phyloP scores from a whole-genome alignment of 169 alveolate species.

The Eimeria nieschulzi region DNA sequence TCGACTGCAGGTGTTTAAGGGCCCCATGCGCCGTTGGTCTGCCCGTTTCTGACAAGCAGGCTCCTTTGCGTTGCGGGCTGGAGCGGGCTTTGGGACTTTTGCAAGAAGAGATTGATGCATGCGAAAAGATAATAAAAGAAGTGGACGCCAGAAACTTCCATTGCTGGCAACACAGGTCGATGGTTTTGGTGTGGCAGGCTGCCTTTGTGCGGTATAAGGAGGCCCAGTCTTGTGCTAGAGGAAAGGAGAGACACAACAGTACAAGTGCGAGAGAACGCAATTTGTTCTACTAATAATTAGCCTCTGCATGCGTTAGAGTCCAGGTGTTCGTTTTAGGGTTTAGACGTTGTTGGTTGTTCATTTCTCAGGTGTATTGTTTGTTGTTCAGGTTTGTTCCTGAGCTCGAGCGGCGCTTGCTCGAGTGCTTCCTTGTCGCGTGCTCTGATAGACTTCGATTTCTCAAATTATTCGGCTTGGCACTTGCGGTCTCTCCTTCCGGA shows the following conservation, averaged over 20 bases:
- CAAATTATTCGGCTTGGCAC: constrained; percentile 68
- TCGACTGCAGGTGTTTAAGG: not conserved
- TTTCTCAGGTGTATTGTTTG: not conserved
- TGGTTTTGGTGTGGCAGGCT: constrained; percentile 14
- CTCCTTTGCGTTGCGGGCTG: not conserved
- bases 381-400: constrained; percentile 5
- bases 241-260: not conserved
- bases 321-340: too few species aligned
- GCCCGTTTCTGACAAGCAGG: not conserved
- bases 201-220: not conserved
- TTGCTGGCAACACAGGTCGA: constrained; percentile 56
- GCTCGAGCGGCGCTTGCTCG: not conserved
- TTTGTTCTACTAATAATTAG: too few species aligned
- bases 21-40: not conserved
- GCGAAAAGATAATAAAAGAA: constrained; percentile 21
- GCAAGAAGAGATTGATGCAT: constrained; percentile 35
- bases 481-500: not conserved
- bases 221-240: not conserved
- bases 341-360: too few species aligned
- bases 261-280: too few species aligned
- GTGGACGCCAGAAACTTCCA: constrained; percentile 61
- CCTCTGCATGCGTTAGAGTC: too few species aligned
- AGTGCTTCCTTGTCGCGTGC: not conserved
- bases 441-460: constrained; percentile 37
- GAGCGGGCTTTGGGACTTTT: not conserved